phyloP scores from a whole-genome alignment of 2,329 filamentous ascomycete species.

The Coniochaeta prunicola region DNA sequence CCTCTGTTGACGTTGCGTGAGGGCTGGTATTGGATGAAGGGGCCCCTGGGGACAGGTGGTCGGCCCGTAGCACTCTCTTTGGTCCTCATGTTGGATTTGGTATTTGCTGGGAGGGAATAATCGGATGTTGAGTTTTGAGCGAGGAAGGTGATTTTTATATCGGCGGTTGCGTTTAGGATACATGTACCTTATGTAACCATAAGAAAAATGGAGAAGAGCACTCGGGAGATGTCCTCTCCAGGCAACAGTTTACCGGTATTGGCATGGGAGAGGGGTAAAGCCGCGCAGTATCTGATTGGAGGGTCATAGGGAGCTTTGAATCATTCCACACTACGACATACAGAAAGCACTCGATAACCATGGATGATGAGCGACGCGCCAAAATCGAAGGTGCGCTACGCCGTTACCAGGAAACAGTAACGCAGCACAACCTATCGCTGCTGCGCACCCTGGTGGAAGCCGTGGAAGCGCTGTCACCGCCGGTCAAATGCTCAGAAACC shows the following conservation, averaged over 20 bases:
- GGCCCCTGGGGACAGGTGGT: not conserved
- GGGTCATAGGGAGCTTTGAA: not conserved
- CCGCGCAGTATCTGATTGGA: not conserved
- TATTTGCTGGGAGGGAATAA: not conserved
- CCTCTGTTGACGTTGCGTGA: not conserved
- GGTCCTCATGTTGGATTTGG: not conserved
- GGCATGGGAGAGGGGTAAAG: not conserved
- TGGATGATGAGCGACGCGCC: not conserved
- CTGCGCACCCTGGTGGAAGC: not conserved
- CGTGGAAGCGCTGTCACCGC: not conserved
- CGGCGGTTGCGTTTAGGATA: not conserved
- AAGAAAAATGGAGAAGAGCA: not conserved
- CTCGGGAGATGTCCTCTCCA: not conserved
- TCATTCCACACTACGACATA: conserved; percentile 24
- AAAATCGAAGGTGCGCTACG: not conserved
- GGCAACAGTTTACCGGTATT: not conserved
- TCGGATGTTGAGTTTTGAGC: not conserved
- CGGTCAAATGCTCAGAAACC: not conserved
- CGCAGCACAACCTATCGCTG: not conserved
- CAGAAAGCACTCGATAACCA: conserved; percentile 11
- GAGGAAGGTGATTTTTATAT: not conserved
- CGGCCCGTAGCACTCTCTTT: not conserved
- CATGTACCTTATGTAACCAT: not conserved
- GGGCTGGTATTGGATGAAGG: not conserved
- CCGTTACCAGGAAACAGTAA: not conserved